These are phyloP conservation scores for Obelidium mucronatum DNA, from an alignment of 192 early-diverging fungal species.

Conservation along the genomic window DNA sequence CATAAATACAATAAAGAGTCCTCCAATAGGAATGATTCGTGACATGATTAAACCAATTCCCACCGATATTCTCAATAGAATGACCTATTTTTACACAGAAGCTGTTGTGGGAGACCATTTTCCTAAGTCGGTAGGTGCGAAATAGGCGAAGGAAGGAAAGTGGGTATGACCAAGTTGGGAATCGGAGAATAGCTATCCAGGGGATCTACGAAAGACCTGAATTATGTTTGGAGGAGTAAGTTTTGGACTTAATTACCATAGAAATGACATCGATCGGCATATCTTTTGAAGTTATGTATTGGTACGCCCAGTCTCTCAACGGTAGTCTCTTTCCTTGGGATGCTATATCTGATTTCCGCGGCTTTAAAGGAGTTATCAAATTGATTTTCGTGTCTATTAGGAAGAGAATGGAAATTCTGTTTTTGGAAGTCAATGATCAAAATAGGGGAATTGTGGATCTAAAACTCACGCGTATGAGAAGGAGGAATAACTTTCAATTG, in stretches of 20 bases:
- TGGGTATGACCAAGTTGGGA: not conserved
- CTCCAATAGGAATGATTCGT: not conserved
- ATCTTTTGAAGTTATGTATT: not conserved
- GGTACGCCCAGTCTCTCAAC: not conserved
- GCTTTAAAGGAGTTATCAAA: constrained; percentile 4
- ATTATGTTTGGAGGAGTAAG: not conserved
- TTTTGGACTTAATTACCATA: not conserved
- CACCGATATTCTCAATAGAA: not conserved
- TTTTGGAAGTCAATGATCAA: not conserved
- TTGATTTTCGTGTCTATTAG: not conserved
- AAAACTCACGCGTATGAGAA: not conserved
- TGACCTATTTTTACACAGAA: not conserved
- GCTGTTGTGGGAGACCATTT: not conserved
- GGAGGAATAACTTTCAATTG: not conserved
- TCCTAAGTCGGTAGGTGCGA: not conserved
- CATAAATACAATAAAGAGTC: constrained; percentile 1
- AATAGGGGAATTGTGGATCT: too few species aligned
- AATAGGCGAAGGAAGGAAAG: not conserved
- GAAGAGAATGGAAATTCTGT: not conserved
- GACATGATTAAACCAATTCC: constrained; percentile 9
- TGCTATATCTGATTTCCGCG: not conserved
- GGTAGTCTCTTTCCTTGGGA: not conserved
- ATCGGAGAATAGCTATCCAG: not conserved
- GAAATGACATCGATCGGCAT: not conserved
- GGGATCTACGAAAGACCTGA: not conserved